Conservation (phyloP, 441 rosid genomes). For the Melastoma candidum region DNA sequence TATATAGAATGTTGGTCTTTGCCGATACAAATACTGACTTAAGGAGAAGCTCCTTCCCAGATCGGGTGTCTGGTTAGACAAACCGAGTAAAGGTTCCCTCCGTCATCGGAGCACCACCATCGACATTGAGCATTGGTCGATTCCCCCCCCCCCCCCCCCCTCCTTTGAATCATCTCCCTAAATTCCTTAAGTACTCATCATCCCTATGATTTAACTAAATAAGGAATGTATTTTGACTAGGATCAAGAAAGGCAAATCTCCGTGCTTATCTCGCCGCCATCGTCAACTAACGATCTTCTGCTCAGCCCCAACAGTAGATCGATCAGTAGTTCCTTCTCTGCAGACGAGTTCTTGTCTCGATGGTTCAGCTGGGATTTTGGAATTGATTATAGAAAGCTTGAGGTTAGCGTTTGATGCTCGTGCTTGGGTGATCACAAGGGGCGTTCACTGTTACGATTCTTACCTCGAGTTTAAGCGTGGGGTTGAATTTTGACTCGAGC, state of each 20-base stretch:
- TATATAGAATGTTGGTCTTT: too few relatives aligned
- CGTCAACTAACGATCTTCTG: background rate
- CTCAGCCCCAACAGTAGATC: background rate
- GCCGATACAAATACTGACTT: too few relatives aligned
- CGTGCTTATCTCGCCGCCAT: background rate
- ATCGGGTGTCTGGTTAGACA: too few relatives aligned
- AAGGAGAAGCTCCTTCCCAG: too few relatives aligned
- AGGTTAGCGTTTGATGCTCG: background rate
- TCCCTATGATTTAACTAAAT: background rate
- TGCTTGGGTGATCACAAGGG: too few relatives aligned
- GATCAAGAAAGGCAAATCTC: constrained; percentile 4
- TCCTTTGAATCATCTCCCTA: background rate
- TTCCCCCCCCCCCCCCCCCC: too few relatives aligned
- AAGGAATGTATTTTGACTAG: background rate
- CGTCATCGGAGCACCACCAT: too few relatives aligned
- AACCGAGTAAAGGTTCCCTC: too few relatives aligned
- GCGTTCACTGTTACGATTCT: background rate
- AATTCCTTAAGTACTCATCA: background rate
- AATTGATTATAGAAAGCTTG: background rate
- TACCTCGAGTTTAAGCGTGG: too few relatives aligned
- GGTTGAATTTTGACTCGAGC: too few relatives aligned
- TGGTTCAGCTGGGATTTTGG: background rate
- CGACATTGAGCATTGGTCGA: too few relatives aligned
- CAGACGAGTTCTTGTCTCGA: background rate
- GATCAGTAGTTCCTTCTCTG: constrained; percentile 3